Base-by-base conservation (phyloP, 768 basidiomycete genomes). In the Mycena vitilis region DNA sequence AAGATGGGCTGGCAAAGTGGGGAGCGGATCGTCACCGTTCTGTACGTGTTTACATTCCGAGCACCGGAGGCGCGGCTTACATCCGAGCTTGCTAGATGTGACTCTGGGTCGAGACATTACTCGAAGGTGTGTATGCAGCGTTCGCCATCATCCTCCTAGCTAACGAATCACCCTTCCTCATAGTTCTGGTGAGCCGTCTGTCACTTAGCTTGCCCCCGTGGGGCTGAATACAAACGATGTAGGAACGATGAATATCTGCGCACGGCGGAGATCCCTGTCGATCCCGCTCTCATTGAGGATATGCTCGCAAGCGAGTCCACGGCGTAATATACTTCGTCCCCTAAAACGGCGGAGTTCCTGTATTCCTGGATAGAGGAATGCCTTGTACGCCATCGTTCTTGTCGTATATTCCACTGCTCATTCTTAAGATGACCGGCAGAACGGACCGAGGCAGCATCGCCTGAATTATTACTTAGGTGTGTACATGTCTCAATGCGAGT, bases 71-170 rank as follows among this genome's bases (percentile, higher is more conserved):
- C 37, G 52, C n/a, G 13, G n/a, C 36, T 51, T n/a, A 62, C 30
- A 34, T 40, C 52, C 34, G 20, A 34, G 12, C 30, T 42, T 12
- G 20, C 13, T 15, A 94, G 93, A 55, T 96, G 95, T 75, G 97
- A 99, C 78, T 94, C 95, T 11, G 97, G 97, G 0, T 89, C 81
- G 51, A 84, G 97, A 61, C 96, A 99, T 83, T 95, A 96, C 78
- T 96, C 95, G 61, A 98, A 96, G 87, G 94, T 94, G 69, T 16
- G 80, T 73, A 74, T 63, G 13, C 30, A 30, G 40, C 23, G 36
- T 37, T 25, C 42, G 23, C 51, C 37, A 23, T 49, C 47, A 2
- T 69, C 22, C n/a, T 57, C 20, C 10, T 55, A 45, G 62, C 51
- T 70, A 23, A 38, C 63, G 60, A 40, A 34, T 9, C 10, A 15